Evolutionary conservation across 192 early-diverging fungal genomes (phyloP).

Genomic region (Cladochytrium replicatum): DNA sequence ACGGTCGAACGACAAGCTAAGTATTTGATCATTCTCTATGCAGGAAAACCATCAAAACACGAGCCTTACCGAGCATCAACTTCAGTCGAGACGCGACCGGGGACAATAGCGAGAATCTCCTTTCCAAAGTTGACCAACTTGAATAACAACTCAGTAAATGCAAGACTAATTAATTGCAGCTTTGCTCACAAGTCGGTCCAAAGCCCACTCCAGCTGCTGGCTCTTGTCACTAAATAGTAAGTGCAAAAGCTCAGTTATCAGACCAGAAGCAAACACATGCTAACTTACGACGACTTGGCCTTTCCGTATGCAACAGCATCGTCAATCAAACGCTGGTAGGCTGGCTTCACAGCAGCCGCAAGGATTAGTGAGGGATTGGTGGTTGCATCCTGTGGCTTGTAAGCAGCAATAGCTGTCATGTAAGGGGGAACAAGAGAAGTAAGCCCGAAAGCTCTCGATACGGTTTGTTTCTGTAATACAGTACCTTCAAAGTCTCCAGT

Average conservation of each 20-base stretch:
- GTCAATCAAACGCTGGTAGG: slow-evolving; percentile 82
- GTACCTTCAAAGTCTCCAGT: slow-evolving; percentile 96
- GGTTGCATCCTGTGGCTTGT: slow-evolving; percentile 98
- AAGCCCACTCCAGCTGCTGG: slow-evolving; percentile 72
- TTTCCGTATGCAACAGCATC: slow-evolving; percentile 82
- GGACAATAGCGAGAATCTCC: slow-evolving; percentile 94
- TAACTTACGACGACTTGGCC: slow-evolving; percentile 38
- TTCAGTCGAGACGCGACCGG: slow-evolving; percentile 98
- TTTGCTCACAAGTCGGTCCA: slow-evolving; percentile 73
- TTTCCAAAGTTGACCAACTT: slow-evolving; percentile 91
- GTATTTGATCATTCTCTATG: too few species aligned
- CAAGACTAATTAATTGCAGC: slow-evolving; percentile 3
- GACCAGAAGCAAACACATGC: slow-evolving; percentile 29
- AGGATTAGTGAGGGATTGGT: slow-evolving; percentile 98
- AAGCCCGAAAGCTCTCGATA: too few species aligned
- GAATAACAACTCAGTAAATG: not conserved
- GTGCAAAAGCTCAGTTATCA: slow-evolving; percentile 4
- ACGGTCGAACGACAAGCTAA: slow-evolving; percentile 81
- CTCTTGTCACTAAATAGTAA: slow-evolving; percentile 48
- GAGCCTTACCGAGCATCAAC: slow-evolving; percentile 94
- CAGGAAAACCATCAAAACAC: too few species aligned
- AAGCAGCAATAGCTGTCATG: slow-evolving; percentile 90
- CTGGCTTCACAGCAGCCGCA: slow-evolving; percentile 77
- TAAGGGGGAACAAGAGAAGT: too few species aligned
- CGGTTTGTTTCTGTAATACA: too few species aligned